Evolutionary conservation across 352 stramenopile genomes (phyloP), one percentile per base, ranked within the genome.

Genomic region (Globisporangium nagaii): DNA sequence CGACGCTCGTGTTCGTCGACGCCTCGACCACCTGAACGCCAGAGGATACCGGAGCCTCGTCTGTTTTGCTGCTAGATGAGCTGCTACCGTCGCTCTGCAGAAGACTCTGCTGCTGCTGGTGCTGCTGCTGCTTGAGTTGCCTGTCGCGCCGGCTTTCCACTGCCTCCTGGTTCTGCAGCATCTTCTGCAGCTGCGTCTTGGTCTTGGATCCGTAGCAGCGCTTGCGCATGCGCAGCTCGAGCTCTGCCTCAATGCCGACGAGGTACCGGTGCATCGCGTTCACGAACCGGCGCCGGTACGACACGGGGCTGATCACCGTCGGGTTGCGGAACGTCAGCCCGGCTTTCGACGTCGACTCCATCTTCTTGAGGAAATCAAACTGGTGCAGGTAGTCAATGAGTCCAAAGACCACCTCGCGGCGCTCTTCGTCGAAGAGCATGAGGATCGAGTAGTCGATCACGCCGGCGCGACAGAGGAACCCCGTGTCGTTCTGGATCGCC

Each of bases 341-440:
- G 0, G 83, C 82, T 52, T 95, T 95, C 1, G 84, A 92, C 2
- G 82, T 92, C 19, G 84, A 95, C 61, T 95, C 84, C 75, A 95
- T 92, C 49, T 92, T 92, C 58, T 95, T 95, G 17, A 95, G 55
- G 53, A 95, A 90, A 56, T 95, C 84, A 49, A 90, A 95, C 44
- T 95, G 84, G 48, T 95, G 84, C 50, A 95, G 55, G 45, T 93
- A 95, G 53, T 95, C 84, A 53, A 95, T 95, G 13, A 95, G 61
- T 1, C 80, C 79, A 11, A 90, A 75, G 17, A 90, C 71, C 17
- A 95, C 72, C 56, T 80, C 72, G 0, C 83, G 76, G 17, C 81
- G 79, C 15, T 87, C 66, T 54, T 95, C 84, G 54, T 95, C 79
- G 42, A 95, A 93, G 15, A 87, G 65, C 49, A 95, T 59, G 65